A percentile compares a stretch with the other conserved stretches of the same genome.
phyloP scores from a whole-genome alignment of 345 rosid species.

The Capsella bursapastoris region DNA sequence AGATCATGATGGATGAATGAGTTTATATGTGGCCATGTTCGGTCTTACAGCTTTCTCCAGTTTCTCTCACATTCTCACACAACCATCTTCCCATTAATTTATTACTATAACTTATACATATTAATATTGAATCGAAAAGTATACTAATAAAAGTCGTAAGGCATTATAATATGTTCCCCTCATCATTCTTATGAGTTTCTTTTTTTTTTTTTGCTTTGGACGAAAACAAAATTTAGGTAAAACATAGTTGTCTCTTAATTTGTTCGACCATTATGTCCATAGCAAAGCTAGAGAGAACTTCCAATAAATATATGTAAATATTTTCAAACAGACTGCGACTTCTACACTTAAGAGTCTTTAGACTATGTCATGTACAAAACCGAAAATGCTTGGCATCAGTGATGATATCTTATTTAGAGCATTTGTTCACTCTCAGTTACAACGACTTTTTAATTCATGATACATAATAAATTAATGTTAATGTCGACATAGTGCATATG shows the following conservation, averaged over 20 bases:
- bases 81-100: not conserved
- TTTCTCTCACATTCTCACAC: constrained; percentile 2
- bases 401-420: not conserved
- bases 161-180: not conserved
- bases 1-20: constrained; percentile 26
- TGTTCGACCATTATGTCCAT: not conserved
- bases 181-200: not conserved
- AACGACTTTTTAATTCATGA: not conserved
- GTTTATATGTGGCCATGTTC: constrained; percentile 40
- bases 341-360: too few relatives aligned
- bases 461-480: not conserved
- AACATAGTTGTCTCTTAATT: not conserved
- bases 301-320: not conserved
- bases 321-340: not conserved
- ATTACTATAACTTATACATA: not conserved
- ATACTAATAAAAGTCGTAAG: constrained; percentile 1
- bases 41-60: constrained; percentile 40
- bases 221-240: not conserved
- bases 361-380: not conserved
- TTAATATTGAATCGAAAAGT: not conserved
- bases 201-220: not conserved
- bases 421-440: not conserved
- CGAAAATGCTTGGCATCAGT: not conserved
- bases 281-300: not conserved
- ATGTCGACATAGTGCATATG: not conserved